Conservation (phyloP, 139 green algal genomes). For the Chlorella sp. region DNA sequence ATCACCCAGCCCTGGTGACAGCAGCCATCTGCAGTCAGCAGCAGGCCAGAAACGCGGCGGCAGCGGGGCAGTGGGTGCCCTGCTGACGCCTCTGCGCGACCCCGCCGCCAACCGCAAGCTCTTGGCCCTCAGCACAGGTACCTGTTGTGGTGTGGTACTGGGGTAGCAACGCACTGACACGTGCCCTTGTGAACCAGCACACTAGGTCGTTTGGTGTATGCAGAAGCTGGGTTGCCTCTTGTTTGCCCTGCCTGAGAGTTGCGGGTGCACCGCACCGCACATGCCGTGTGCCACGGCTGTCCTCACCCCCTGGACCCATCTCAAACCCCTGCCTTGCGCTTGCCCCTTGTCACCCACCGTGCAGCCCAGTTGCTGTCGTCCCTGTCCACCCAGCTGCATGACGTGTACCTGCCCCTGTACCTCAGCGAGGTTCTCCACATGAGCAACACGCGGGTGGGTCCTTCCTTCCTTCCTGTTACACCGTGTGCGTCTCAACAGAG, state of each 20-base stretch:
- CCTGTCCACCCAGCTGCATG: slow-evolving; percentile 87
- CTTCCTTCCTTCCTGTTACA: no score
- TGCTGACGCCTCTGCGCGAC: slow-evolving; percentile 50
- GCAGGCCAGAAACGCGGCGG: no score
- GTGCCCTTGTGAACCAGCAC: no score
- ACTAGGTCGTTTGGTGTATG: no score
- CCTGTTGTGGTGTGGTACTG: not conserved
- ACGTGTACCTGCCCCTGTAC: slow-evolving; percentile 90
- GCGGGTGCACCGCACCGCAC: not conserved
- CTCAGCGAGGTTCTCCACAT: slow-evolving; percentile 81
- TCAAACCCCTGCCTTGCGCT: no score
- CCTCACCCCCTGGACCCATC: not conserved
- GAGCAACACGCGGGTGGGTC: slow-evolving; percentile 58
- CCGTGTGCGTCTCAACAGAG: not conserved
- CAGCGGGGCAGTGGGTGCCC: no score
- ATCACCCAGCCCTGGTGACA: no score
- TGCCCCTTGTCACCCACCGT: not conserved
- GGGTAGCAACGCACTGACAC: no score
- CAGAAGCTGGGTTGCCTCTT: not conserved
- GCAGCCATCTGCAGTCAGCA: no score
- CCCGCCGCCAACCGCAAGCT: slow-evolving; percentile 65
- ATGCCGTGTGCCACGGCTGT: not conserved
- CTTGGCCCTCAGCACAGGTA: slow-evolving; percentile 62
- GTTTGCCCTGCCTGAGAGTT: not conserved
- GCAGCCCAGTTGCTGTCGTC: slow-evolving; percentile 80